Evolutionary conservation across 345 rosid genomes (phyloP).

Genomic region (Eucalyptus urophylla): DNA sequence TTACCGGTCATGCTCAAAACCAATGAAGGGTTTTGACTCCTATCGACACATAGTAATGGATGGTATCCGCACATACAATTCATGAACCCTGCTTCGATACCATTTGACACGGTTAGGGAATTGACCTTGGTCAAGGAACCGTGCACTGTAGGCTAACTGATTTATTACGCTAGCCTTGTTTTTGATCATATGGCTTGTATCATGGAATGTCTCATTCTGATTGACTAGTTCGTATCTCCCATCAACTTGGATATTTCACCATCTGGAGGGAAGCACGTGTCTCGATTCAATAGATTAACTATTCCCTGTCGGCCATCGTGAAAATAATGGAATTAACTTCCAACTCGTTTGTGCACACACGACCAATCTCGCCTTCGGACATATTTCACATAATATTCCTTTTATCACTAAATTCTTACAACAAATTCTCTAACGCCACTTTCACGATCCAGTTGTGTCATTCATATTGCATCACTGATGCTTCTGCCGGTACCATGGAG

Average conservation of each 20-base stretch:
- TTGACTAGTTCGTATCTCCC: neutral
- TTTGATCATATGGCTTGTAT: neutral
- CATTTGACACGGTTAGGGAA: neutral
- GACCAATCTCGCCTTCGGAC: rapidly evolving
- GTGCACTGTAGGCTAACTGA: neutral
- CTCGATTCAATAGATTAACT: neutral
- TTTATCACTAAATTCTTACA: neutral
- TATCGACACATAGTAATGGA: neutral
- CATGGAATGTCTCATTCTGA: rapidly evolving
- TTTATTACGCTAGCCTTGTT: neutral
- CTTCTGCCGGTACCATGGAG: neutral
- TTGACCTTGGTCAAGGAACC: neutral
- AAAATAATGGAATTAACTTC: neutral
- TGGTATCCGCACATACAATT: neutral
- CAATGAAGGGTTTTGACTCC: neutral
- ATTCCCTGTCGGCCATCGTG: rapidly evolving
- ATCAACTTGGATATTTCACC: neutral
- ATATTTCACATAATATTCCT: neutral
- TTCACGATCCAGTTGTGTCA: rapidly evolving
- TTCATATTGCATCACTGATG: neutral
- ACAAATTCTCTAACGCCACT: neutral
- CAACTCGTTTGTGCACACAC: neutral
- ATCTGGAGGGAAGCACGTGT: rapidly evolving
- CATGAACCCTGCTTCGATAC: neutral
- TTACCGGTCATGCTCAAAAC: neutral